Evolutionary conservation across 805 yeast genomes (phyloP).

Genomic region (Ogataea zsoltii): DNA sequence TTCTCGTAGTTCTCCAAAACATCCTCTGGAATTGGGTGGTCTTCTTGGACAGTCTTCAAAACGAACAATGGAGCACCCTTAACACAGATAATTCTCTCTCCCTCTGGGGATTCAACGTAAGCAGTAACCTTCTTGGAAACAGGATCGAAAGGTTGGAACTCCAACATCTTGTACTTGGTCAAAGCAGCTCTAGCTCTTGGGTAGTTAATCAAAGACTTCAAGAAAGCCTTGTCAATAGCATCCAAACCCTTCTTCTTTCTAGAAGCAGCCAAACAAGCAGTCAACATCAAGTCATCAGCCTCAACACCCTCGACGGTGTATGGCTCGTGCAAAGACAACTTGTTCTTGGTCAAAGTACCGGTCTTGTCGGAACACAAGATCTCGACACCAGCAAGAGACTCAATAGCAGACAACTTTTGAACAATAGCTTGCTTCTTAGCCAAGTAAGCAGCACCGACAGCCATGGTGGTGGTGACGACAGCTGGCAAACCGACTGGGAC

Average conservation of each 20-base stretch:
- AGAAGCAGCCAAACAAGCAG: constrained; percentile 97
- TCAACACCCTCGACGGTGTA: constrained; percentile 97
- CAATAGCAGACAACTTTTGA: constrained; percentile 94
- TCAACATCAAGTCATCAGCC: constrained; percentile 93
- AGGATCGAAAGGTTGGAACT: constrained; percentile 97
- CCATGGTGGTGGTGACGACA: constrained; percentile 98
- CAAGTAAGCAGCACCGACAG: constrained; percentile 98
- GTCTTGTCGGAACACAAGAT: constrained; percentile 97
- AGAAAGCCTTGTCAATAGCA: constrained; percentile 96
- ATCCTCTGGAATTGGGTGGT: constrained; percentile 94
- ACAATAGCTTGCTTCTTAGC: constrained; percentile 98
- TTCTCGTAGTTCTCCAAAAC: constrained; percentile 92
- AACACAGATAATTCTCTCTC: constrained; percentile 92
- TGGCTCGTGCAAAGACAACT: constrained; percentile 93
- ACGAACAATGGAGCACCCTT: constrained; percentile 98
- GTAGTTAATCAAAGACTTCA: constrained; percentile 82
- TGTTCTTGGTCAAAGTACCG: constrained; percentile 97
- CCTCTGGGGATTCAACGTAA: constrained; percentile 92
- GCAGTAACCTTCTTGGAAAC: constrained; percentile 96
- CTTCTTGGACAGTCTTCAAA: constrained; percentile 94
- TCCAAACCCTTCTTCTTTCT: constrained; percentile 98
- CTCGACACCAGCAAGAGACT: constrained; percentile 96
- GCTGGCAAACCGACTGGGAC: constrained; percentile 99
- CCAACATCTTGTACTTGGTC: constrained; percentile 90
- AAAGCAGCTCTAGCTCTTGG: constrained; percentile 93